phyloP scores from a whole-genome alignment of 2,329 filamentous ascomycete species.

The Lachnellula subtilissima region DNA sequence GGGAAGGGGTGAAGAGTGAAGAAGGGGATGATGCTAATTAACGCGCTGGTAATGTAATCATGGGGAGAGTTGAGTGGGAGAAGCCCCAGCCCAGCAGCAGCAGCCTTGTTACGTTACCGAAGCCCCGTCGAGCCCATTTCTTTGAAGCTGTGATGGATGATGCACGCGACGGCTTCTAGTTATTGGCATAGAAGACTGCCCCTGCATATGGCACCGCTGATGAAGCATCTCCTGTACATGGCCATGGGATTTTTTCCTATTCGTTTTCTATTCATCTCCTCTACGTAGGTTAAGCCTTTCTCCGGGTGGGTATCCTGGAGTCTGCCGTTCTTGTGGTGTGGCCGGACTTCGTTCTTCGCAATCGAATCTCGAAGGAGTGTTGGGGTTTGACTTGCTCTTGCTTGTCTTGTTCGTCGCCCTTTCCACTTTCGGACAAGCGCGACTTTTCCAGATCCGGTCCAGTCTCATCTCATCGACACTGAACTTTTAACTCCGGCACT shows the following conservation, averaged over 20 bases:
- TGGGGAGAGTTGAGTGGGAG: neutral
- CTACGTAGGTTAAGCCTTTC: neutral
- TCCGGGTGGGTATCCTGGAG: neutral
- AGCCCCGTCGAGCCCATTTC: neutral
- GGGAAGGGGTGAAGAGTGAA: neutral
- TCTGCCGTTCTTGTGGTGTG: no score
- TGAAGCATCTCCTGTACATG: neutral
- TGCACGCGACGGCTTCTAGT: neutral
- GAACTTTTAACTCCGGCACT: no score
- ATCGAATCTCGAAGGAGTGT: no score
- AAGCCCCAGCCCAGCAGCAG: neutral
- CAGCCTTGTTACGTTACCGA: neutral
- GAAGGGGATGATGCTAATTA: neutral
- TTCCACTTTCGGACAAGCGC: no score
- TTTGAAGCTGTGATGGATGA: neutral
- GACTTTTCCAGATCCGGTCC: no score
- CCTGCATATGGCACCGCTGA: neutral
- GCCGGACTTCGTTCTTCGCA: no score
- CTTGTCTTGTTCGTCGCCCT: no score
- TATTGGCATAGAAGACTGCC: neutral
- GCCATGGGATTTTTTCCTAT: neutral
- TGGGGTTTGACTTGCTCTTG: no score
- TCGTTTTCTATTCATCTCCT: neutral
- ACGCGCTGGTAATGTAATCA: neutral
- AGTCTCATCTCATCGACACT: no score